Conservation (phyloP, 495 filamentous ascomycete species). For the Letharia columbiana region DNA sequence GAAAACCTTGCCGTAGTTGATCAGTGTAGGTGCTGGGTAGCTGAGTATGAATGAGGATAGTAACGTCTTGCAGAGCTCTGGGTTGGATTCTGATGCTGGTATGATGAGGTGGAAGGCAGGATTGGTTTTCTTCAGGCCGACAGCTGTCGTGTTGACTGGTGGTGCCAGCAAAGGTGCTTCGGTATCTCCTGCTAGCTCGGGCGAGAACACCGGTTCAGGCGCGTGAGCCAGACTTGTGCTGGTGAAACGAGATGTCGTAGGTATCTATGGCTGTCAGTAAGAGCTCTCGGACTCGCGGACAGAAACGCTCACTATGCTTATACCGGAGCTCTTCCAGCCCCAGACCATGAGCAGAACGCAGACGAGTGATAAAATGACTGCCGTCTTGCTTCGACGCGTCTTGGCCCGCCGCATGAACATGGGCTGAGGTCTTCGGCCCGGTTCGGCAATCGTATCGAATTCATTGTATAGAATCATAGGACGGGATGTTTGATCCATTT, state of each 20-base stretch:
- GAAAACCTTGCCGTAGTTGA: slow-evolving; percentile 38
- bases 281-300: not conserved
- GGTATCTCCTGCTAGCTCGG: not conserved
- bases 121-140: slow-evolving; percentile 37
- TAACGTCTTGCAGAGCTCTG: slow-evolving; percentile 50
- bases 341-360: slow-evolving; percentile 20
- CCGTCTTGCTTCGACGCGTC: slow-evolving; percentile 23
- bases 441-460: slow-evolving; percentile 26
- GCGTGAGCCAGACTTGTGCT: slow-evolving; percentile 4
- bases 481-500: slow-evolving; percentile 13
- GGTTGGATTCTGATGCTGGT: slow-evolving; percentile 41
- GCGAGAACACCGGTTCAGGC: slow-evolving; percentile 5
- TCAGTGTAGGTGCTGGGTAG: slow-evolving; percentile 51
- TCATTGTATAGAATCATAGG: slow-evolving; percentile 16
- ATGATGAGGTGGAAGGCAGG: slow-evolving; percentile 56
- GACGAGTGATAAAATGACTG: slow-evolving; percentile 12
- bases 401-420: slow-evolving; percentile 25
- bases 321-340: slow-evolving; percentile 23
- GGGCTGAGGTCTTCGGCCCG: slow-evolving; percentile 18
- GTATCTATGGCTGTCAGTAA: slow-evolving; percentile 15
- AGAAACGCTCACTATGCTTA: slow-evolving; percentile 16
- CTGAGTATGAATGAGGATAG: slow-evolving; percentile 53
- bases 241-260: slow-evolving; percentile 13
- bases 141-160: slow-evolving; percentile 15
- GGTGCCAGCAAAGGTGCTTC: slow-evolving; percentile 10